Conservation (phyloP, 1,139 yeast genomes). For the Candida glucosophila region DNA sequence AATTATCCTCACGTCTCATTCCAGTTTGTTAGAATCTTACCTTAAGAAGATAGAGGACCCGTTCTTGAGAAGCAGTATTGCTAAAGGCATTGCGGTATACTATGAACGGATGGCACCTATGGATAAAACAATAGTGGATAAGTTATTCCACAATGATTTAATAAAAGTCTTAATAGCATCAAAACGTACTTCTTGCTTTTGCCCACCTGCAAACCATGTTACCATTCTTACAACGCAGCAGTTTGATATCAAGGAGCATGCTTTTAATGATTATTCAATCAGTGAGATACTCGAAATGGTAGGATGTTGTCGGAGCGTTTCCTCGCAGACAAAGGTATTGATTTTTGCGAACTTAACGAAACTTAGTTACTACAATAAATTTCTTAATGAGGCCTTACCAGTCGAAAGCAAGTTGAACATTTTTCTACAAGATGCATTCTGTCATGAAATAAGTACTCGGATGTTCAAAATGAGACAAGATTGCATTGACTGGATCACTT, state of each 20-base stretch:
- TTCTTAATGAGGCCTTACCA: slow-evolving; percentile 70
- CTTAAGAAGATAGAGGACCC: slow-evolving; percentile 40
- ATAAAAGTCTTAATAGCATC: slow-evolving; percentile 51
- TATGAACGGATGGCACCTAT: slow-evolving; percentile 49
- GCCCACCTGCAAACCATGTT: slow-evolving; percentile 49
- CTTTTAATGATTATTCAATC: slow-evolving; percentile 62
- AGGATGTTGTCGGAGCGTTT: slow-evolving; percentile 41
- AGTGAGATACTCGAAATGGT: slow-evolving; percentile 66
- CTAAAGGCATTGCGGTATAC: slow-evolving; percentile 61
- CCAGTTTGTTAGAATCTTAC: too few species aligned
- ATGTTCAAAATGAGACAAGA: slow-evolving; percentile 70
- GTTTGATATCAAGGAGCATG: slow-evolving; percentile 67
- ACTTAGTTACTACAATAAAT: slow-evolving; percentile 59
- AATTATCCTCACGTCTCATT: too few species aligned
- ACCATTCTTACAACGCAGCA: slow-evolving; percentile 64
- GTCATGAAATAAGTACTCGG: slow-evolving; percentile 62
- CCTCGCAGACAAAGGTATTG: slow-evolving; percentile 28
- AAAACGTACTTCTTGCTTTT: slow-evolving; percentile 41
- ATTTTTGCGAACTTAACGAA: slow-evolving; percentile 51
- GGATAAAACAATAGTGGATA: slow-evolving; percentile 50
- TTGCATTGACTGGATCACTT: slow-evolving; percentile 86
- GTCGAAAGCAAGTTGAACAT: slow-evolving; percentile 67
- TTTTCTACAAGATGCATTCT: slow-evolving; percentile 54
- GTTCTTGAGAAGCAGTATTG: slow-evolving; percentile 33
- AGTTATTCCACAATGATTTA: slow-evolving; percentile 39